A percentile compares a stretch with the other conserved stretches of the same genome.
phyloP scores from a whole-genome alignment of 306 rosid genomes.

The Canavalia ensiformis region DNA sequence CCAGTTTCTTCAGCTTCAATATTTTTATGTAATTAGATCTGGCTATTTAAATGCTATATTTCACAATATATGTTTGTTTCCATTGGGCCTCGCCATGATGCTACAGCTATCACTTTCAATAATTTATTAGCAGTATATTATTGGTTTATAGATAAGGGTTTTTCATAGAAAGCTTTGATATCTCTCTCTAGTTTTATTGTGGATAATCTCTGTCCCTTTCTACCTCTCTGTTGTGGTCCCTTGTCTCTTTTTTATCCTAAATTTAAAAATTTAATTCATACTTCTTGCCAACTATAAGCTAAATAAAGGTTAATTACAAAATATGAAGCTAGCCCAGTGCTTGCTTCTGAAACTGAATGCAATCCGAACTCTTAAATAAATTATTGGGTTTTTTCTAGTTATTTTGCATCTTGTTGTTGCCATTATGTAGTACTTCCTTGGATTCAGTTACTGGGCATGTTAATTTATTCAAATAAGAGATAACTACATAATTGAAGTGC shows the following conservation, averaged over 20 bases:
- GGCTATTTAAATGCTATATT: constrained; percentile 17
- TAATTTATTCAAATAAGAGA: constrained; percentile 7
- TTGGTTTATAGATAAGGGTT: constrained; percentile 45
- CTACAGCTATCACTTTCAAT: constrained; percentile 42
- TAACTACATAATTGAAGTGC: constrained; percentile 31
- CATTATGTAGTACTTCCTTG: not conserved
- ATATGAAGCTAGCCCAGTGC: not conserved
- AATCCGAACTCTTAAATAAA: constrained; percentile 12
- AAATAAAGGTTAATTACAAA: constrained; percentile 30
- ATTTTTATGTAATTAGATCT: constrained; percentile 25
- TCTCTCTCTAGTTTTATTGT: not conserved
- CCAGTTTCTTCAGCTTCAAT: constrained; percentile 32
- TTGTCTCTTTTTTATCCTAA: constrained; percentile 25
- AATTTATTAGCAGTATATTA: constrained; percentile 30
- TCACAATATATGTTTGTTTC: constrained; percentile 24
- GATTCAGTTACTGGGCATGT: not conserved
- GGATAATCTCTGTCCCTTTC: constrained; percentile 26
- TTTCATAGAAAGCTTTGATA: constrained; percentile 36
- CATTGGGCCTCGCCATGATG: constrained; percentile 31
- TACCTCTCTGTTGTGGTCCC: constrained; percentile 30
- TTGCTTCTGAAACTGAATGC: constrained; percentile 6
- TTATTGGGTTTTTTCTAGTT: not conserved
- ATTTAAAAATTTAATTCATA: constrained; percentile 36
- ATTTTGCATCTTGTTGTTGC: constrained; percentile 25
- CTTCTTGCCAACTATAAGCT: constrained; percentile 34